These are phyloP conservation scores for Thecamonas trahens DNA, from an alignment of 78 protist genomes.

Conservation along the genomic window DNA sequence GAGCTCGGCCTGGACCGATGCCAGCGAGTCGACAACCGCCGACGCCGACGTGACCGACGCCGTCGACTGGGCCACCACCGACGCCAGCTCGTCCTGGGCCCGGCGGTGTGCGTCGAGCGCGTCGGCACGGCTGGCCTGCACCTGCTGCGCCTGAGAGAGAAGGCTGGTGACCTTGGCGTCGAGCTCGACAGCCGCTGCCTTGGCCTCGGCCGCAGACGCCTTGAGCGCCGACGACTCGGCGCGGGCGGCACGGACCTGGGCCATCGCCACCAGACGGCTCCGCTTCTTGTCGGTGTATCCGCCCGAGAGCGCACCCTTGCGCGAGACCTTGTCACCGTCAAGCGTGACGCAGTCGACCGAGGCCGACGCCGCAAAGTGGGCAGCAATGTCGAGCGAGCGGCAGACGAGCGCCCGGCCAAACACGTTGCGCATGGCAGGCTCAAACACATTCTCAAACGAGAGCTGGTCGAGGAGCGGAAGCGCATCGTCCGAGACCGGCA, in stretches of 20 bases:
- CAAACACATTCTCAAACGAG: constrained; percentile 8
- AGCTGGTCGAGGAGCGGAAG: constrained; percentile 28
- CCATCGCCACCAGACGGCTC: constrained; percentile 13
- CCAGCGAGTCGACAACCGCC: not conserved
- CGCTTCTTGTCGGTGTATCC: constrained; percentile 57
- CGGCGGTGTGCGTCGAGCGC: not conserved
- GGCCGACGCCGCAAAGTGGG: constrained; percentile 9
- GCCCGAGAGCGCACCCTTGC: constrained; percentile 88
- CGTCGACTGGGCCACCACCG: not conserved
- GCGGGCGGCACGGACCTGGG: no score
- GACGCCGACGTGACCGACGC: not conserved
- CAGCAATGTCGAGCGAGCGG: constrained; percentile 56
- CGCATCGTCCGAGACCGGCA: not conserved
- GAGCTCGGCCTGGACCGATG: not conserved
- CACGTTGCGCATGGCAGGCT: constrained; percentile 28
- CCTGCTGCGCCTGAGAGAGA: no score
- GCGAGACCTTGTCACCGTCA: constrained; percentile 68
- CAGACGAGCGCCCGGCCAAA: constrained; percentile 73
- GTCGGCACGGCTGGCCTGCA: not conserved
- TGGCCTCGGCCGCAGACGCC: no score
- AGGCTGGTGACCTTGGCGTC: no score
- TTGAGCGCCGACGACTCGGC: not conserved
- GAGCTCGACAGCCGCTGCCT: no score
- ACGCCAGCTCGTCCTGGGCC: not conserved
- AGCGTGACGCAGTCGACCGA: constrained; percentile 76